Evolutionary conservation across 169 alveolate species (phyloP).

Genomic region (Nephromyces sp.): DNA sequence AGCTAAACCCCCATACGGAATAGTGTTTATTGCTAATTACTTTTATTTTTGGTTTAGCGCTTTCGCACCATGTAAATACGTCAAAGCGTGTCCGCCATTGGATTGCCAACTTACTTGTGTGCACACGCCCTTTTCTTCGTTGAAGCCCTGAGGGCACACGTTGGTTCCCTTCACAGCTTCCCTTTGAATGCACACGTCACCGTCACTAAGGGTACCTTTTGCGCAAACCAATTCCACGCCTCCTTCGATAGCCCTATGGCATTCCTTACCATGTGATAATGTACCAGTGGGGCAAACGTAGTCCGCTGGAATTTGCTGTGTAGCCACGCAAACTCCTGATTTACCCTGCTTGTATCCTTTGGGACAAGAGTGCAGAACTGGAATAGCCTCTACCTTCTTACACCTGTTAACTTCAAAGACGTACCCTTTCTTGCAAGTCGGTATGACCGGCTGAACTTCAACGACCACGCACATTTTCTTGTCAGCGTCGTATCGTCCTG

Average conservation of each 20-base stretch:
- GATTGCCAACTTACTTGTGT: background rate
- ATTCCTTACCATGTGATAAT: background rate
- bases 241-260: background rate
- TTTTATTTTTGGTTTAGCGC: no score
- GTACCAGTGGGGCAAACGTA: background rate
- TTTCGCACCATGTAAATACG: no score
- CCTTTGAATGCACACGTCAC: background rate
- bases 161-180: background rate
- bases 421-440: background rate
- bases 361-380: background rate
- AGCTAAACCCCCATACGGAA: no score
- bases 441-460: background rate
- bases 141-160: background rate
- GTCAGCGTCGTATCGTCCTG: background rate
- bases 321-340: background rate
- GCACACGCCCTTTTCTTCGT: background rate
- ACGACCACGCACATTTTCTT: background rate
- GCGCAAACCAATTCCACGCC: background rate
- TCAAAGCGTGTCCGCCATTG: no score
- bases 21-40: no score
- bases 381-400: background rate
- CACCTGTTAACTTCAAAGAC: background rate
- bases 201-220: background rate
- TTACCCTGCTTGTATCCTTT: background rate
- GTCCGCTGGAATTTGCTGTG: background rate